A percentile compares a stretch with the other conserved stretches of the same genome.
Conservation (phyloP, 495 filamentous ascomycete genomes). For the Xylaria intraflava region DNA sequence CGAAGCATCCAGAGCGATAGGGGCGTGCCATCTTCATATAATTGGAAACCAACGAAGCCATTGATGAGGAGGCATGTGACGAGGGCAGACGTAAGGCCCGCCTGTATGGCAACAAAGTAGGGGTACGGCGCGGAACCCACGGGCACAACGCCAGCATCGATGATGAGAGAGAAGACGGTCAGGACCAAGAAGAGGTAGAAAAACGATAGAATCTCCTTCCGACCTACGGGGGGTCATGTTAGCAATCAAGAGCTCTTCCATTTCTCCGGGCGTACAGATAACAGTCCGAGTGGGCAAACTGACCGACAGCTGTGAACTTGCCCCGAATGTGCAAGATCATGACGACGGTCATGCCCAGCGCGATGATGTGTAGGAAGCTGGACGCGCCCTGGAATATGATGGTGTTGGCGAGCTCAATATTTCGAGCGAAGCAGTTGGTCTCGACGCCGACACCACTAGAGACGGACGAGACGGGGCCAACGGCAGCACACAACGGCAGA, state of each 20-base stretch:
- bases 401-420: slow-evolving; percentile 93
- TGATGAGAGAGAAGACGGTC: slow-evolving; percentile 78
- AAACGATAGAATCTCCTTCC: slow-evolving; percentile 96
- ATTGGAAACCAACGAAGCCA: slow-evolving; percentile 96
- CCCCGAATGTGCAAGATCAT: slow-evolving; percentile 96
- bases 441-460: slow-evolving; percentile 71
- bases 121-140: slow-evolving; percentile 72
- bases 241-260: slow-evolving; percentile 11
- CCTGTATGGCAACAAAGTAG: slow-evolving; percentile 86
- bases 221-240: slow-evolving; percentile 51
- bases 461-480: slow-evolving; percentile 59
- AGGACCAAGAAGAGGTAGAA: slow-evolving; percentile 95
- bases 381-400: slow-evolving; percentile 95
- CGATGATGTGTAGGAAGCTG: slow-evolving; percentile 86
- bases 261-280: not conserved
- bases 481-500: slow-evolving; percentile 79
- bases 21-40: slow-evolving; percentile 97
- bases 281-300: slow-evolving; percentile 29
- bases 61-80: slow-evolving; percentile 90
- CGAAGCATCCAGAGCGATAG: slow-evolving; percentile 92
- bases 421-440: slow-evolving; percentile 86
- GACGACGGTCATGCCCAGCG: slow-evolving; percentile 84
- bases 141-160: slow-evolving; percentile 90
- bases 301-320: slow-evolving; percentile 98
- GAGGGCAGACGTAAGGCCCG: slow-evolving; percentile 81